These are phyloP conservation scores for Larix sibirica DNA, from an alignment of 83 land plant species.

Conservation along the genomic window DNA sequence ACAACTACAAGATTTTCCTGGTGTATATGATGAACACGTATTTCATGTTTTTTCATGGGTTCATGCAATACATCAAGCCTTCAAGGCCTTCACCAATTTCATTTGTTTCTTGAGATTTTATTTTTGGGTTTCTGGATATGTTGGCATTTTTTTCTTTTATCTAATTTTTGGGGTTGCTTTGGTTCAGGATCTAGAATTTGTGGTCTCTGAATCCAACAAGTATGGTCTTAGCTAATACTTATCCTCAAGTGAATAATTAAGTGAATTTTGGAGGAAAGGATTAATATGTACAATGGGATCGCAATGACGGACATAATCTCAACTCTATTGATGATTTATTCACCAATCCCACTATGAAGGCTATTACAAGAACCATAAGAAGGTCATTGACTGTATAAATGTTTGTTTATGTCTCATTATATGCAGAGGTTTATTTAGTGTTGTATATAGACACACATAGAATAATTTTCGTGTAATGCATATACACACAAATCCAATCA, in stretches of 20 bases:
- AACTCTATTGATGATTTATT: too few relatives aligned
- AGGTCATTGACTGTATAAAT: too few relatives aligned
- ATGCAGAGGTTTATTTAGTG: too few relatives aligned
- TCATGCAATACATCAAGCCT: too few relatives aligned
- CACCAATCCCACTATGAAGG: too few relatives aligned
- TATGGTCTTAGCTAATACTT: conserved; percentile 50
- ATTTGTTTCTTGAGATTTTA: too few relatives aligned
- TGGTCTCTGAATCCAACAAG: conserved; percentile 48
- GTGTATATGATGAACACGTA: conserved; percentile 51
- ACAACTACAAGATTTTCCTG: conserved; percentile 65
- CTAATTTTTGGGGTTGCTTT: not conserved
- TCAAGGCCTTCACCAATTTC: too few relatives aligned
- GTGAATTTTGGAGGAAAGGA: conserved; percentile 57
- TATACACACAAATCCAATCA: too few relatives aligned
- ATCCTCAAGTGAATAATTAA: conserved; percentile 62
- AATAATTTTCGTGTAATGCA: too few relatives aligned
- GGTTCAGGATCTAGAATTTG: conserved; percentile 62
- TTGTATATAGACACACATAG: too few relatives aligned
- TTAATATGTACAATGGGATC: conserved; percentile 76
- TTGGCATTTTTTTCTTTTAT: not conserved
- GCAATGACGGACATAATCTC: conserved; percentile 21
- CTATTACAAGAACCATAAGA: too few relatives aligned
- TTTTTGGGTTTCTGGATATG: not conserved
- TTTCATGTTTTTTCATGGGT: conserved; percentile 47
- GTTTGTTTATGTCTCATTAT: too few relatives aligned